Base-by-base conservation (phyloP, 2,329 filamentous ascomycete genomes). In the Pseudodiploospora longispora region DNA sequence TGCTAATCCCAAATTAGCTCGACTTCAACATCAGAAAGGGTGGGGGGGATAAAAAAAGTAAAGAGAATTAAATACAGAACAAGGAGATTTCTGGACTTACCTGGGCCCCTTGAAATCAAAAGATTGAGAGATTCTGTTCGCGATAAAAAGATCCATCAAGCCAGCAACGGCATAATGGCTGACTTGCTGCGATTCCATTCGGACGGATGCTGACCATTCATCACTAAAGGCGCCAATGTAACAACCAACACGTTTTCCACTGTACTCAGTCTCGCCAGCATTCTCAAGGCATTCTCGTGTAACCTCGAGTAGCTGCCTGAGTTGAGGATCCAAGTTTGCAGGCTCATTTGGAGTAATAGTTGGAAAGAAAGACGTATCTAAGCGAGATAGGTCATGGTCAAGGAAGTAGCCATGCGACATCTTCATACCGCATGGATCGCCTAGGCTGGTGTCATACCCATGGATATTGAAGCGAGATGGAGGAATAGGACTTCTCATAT, bases 71-170 rank as follows among this genome's bases (percentile, higher is more conserved):
- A n/a, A n/a, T n/a, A n/a, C n/a, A n/a, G n/a, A n/a, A n/a, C n/a
- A n/a, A n/a, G n/a, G n/a, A n/a, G n/a, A n/a, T n/a, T n/a, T n/a
- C n/a, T n/a, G n/a, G n/a, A 7, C 7, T 34, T 34, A 34, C 32
- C 32, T 40, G 1, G 42, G 42, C 2, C 42, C 42, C 2, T 28
- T 29, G 4, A 44, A 30, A 27, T 44, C 42, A 6, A 32, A 40
- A 27, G 33, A 36, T 19, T 12, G 30, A 10, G 36, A 40, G 36
- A 44, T 8, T 33, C 19, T 28, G 49, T 64, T 37, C 32, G 32
- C 32, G 8, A 34, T 34, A n/a, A n/a, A 7, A n/a, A 34, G n/a
- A n/a, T 34, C 32, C 8, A 34, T 8, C 32, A 34, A n/a, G 32
- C 32, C 32, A 34, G 32, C 7, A 8, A n/a, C 32, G 32, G 8